Base-by-base conservation (phyloP, 805 yeast species). In the Candida stauntonica region DNA sequence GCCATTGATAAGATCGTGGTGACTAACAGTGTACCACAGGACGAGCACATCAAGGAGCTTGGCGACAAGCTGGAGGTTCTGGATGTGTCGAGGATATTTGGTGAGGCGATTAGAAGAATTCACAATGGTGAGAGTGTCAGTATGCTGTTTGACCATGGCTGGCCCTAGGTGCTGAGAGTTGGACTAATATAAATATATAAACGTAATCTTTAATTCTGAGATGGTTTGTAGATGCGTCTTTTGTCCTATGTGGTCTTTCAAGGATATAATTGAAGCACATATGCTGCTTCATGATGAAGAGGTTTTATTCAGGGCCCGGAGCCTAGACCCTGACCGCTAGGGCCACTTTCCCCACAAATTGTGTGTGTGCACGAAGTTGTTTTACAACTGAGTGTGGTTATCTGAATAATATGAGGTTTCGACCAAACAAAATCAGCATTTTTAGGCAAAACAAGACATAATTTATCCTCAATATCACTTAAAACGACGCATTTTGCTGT, bases 71-170 rank as follows among this genome's bases (percentile, higher is more conserved):
- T 87, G 20, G 89, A 82, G 51, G 86, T 91, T 8, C 67, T 93
- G 52, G 99, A 93, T 52, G 93, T 93, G 7, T 79, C 95, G 8
- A 70, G 84, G 41, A 76, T 93, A 15, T 83, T 93, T 52, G 96
- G 94, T 14, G 99, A 93, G 63, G 91, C 97, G 2, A 87, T 93
- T 31, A 73, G 99, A 60, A 74, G 99, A 61, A 91, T 93, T 35
- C 95, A 93, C 62, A 93, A 93, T 52, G 99, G 99, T 50, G 99
- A 93, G 67, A 79, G 91, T 13, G 95, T 93, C 14, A 82, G 95
- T 15, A 83, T 87, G 86, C 68, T 93, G 44, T 93, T 89, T 64
- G 96, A 88, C 53, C 89, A 85, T 51, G 94, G 70, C 7, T 64
- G 68, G 64, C 50, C 52, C 11, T 26, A 26, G 13, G 28, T n/a